These are phyloP conservation scores for Talaromyces thailandensis DNA, from an alignment of 495 filamentous ascomycete species.

Conservation along the genomic window DNA sequence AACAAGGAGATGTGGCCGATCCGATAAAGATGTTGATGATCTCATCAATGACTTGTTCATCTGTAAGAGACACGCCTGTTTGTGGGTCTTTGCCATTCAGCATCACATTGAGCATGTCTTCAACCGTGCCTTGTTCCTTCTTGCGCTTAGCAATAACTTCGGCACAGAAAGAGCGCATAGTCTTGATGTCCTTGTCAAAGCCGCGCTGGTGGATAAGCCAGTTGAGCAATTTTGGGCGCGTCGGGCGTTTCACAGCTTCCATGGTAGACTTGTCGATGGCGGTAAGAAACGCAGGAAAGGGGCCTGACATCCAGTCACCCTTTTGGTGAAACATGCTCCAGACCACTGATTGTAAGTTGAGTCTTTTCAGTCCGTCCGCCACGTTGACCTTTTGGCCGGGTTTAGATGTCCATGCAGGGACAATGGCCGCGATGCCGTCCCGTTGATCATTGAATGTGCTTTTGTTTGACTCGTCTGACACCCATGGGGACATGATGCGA, in stretches of 20 bases:
- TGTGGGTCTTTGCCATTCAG: constrained; percentile 54
- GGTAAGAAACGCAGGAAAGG: constrained; percentile 22
- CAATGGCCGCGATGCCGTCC: constrained; percentile 17
- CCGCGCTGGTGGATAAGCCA: constrained; percentile 31
- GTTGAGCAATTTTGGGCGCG: constrained; percentile 27
- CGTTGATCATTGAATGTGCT: constrained; percentile 19
- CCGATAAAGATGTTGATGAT: constrained; percentile 40
- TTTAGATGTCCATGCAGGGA: constrained; percentile 16
- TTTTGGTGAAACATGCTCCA: constrained; percentile 43
- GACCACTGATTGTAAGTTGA: constrained; percentile 61
- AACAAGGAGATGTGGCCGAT: constrained; percentile 27
- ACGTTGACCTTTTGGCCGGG: constrained; percentile 11
- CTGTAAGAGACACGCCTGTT: constrained; percentile 51
- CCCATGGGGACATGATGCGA: constrained; percentile 45
- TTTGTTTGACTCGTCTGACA: constrained; percentile 26
- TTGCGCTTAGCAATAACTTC: constrained; percentile 50
- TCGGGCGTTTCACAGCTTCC: constrained; percentile 33
- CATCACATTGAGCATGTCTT: constrained; percentile 63
- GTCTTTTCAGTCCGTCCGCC: constrained; percentile 56
- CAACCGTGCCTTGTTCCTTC: constrained; percentile 40
- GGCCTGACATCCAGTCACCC: constrained; percentile 19
- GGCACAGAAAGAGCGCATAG: constrained; percentile 44
- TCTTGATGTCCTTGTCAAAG: constrained; percentile 44
- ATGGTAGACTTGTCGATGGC: constrained; percentile 30
- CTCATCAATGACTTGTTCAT: constrained; percentile 55